These are phyloP conservation scores for Lolium rigidum DNA, from an alignment of 176 grass and related monocot genomes.

Conservation along the genomic window DNA sequence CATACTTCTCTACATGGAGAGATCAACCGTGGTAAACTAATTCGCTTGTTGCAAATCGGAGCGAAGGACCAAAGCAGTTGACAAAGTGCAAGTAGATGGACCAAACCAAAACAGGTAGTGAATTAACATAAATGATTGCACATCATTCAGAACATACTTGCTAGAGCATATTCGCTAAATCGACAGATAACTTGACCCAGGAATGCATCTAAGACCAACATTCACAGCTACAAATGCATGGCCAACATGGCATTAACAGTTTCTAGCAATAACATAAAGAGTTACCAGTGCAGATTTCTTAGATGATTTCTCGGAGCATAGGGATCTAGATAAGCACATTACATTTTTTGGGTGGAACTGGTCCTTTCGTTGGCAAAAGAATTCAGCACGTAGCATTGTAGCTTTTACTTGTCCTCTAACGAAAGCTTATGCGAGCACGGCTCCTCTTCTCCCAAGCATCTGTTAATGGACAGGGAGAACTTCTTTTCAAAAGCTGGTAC, in stretches of 20 bases:
- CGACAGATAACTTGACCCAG: not conserved
- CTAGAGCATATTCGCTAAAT: not conserved
- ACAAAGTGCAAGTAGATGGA: not conserved
- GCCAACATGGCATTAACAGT: not conserved
- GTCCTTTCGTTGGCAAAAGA: not conserved
- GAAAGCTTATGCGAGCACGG: not conserved
- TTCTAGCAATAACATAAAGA: not conserved
- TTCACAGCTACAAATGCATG: constrained; percentile 2
- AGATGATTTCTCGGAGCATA: not conserved
- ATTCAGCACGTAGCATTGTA: not conserved
- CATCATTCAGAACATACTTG: not conserved
- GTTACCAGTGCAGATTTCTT: not conserved
- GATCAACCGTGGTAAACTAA: not conserved
- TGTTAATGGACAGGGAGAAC: constrained; percentile 21
- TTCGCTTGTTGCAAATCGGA: not conserved
- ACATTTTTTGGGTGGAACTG: not conserved
- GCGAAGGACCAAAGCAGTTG: not conserved
- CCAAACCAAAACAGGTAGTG: not conserved
- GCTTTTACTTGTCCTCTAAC: not conserved
- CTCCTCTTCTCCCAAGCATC: constrained; percentile 36
- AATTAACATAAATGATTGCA: not conserved
- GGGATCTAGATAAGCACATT: not conserved
- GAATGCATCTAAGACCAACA: constrained; percentile 11
- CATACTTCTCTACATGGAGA: not conserved
- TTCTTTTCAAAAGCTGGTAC: constrained; percentile 12